These are phyloP conservation scores for Botrytis medusae DNA, from an alignment of 2,329 filamentous ascomycete genomes.

Conservation along the genomic window DNA sequence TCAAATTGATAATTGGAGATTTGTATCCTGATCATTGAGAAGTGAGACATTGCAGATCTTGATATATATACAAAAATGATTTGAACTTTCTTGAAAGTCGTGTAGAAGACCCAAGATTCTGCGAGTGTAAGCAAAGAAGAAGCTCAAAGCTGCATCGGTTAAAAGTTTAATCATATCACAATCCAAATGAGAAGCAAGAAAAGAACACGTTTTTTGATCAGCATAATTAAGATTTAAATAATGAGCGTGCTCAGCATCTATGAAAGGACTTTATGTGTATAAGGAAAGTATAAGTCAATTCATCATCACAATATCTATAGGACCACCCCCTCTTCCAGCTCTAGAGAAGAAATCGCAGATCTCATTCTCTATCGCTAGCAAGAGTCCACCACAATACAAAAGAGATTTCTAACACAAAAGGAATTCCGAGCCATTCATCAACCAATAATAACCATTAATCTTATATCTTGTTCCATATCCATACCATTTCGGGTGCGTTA, in stretches of 20 bases:
- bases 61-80: not conserved
- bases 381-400: slow-evolving; percentile 1
- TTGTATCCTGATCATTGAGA: not conserved
- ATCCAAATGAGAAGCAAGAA: not conserved
- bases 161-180: not conserved
- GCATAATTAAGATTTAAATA: slow-evolving; percentile 19
- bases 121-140: not conserved
- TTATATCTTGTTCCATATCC: not conserved
- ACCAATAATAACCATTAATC: slow-evolving; percentile 16
- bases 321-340: not conserved
- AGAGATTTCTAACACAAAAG: slow-evolving; percentile 11
- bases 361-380: not conserved
- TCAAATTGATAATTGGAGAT: not conserved
- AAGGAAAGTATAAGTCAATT: slow-evolving; percentile 13
- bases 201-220: slow-evolving; percentile 10
- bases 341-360: slow-evolving; percentile 19
- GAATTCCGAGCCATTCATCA: slow-evolving; percentile 6
- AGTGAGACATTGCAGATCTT: not conserved
- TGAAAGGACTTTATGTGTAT: slow-evolving; percentile 12
- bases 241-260: slow-evolving; percentile 17
- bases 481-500: not conserved
- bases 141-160: not conserved
- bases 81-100: not conserved
- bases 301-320: slow-evolving; percentile 14
- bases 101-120: not conserved